Base-by-base conservation (phyloP, 2,329 filamentous ascomycete genomes). In the Sarocladium brachiariae region DNA sequence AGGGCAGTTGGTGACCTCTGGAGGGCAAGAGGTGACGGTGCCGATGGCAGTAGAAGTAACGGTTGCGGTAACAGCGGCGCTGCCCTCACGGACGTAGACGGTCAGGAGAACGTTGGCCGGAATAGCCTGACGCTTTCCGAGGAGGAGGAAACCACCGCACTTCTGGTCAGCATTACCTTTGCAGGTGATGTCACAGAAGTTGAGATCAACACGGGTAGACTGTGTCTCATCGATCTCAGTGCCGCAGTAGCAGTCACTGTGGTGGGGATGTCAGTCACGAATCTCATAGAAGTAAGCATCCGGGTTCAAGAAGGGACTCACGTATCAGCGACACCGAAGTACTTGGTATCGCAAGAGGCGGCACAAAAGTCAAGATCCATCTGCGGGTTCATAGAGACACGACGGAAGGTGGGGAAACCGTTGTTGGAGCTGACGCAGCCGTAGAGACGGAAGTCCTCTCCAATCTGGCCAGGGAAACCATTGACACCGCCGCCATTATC, bases 21-120 rank as follows among this genome's bases (percentile, higher is more conserved):
- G 56, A 0, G 58, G 52, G 55, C 63, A 65, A 9, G 61, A 54
- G 2, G 63, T 67, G 43, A 63, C 62, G 52, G 63, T 63, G 16
- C 53, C 56, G 18, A 61, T 61, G 51, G 57, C 61, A 21, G 62
- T 55, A 43, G 61, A 57, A 43, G 64, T 67, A 53, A 54, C 50
- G n/a, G 57, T 56, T 39, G 54, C 51, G 19, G 50, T 51, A 23
- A 23, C 30, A 18, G 9, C 41, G 18, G 24, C 6, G 11, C 34
- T 23, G 27, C 30, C 30, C 43, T 37, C 25, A 46, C 55, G 55
- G 35, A 33, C 21, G 50, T 57, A 55, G 48, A 56, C 38, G 25
- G 52, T 50, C 49, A 52, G 53, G 25, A 52, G 33, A 23, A 56
- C 30, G 37, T 38, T 23, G 18, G 7, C n/a, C 24, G 50, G 37